Percentiles rank a stretch among this genome's conserved stretches.
Conservation (phyloP, 116 monocot genomes). For the Posidonia oceanica region DNA sequence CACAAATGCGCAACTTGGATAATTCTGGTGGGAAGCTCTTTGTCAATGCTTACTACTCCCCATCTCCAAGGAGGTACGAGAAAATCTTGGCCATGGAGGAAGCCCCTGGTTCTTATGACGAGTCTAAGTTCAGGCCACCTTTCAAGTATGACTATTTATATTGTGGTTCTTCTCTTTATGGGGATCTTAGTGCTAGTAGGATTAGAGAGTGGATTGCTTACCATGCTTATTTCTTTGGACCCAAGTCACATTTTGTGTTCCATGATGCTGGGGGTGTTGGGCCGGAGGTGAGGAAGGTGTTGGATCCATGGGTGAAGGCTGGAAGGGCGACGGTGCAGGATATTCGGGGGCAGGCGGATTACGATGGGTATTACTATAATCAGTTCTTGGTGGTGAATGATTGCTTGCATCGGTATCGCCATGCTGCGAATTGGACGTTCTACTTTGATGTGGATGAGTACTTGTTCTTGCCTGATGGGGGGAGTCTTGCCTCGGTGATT, state of each 20-base stretch:
- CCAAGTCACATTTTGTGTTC: slow-evolving; percentile 83
- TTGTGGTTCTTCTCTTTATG: slow-evolving; percentile 91
- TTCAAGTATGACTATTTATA: slow-evolving; percentile 87
- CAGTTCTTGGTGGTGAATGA: slow-evolving; percentile 98
- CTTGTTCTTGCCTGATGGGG: slow-evolving; percentile 52
- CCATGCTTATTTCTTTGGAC: slow-evolving; percentile 85
- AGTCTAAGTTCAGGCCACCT: slow-evolving; percentile 44
- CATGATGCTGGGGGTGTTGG: slow-evolving; percentile 88
- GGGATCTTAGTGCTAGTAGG: slow-evolving; percentile 47
- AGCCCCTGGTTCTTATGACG: slow-evolving; percentile 52
- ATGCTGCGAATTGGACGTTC: slow-evolving; percentile 94
- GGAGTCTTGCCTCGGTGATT: slow-evolving; percentile 45
- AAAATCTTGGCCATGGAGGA: slow-evolving; percentile 70
- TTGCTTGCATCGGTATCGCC: slow-evolving; percentile 75
- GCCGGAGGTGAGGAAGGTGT: slow-evolving; percentile 50
- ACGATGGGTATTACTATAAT: slow-evolving; percentile 94
- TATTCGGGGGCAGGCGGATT: slow-evolving; percentile 64
- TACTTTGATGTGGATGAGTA: slow-evolving; percentile 99
- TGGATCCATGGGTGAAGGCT: slow-evolving; percentile 80
- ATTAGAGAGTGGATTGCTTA: slow-evolving; percentile 97
- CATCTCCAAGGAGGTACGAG: slow-evolving; percentile 47
- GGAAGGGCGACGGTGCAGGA: slow-evolving; percentile 89
- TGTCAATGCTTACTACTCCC: slow-evolving; percentile 78
- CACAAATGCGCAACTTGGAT: slow-evolving; percentile 55
- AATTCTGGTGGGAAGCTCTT: slow-evolving; percentile 73